These are phyloP conservation scores for Neopestalotiopsis rosae DNA, from an alignment of 2,329 filamentous ascomycete genomes.

Conservation along the genomic window DNA sequence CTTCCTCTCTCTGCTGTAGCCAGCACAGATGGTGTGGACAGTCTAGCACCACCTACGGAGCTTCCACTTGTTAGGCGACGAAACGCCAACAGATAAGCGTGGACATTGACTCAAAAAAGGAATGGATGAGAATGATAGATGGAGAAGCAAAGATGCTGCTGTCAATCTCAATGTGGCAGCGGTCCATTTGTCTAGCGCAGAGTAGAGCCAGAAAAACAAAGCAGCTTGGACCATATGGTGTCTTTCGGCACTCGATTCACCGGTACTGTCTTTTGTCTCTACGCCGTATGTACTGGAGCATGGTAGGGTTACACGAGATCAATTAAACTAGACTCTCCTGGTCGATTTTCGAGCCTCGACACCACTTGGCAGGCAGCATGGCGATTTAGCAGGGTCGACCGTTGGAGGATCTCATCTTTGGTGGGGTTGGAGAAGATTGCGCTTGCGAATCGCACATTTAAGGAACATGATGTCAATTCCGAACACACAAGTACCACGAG, in stretches of 20 bases:
- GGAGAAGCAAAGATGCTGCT: background rate
- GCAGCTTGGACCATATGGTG: background rate
- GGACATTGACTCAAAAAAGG: background rate
- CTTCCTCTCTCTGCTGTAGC: background rate
- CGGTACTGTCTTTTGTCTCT: background rate
- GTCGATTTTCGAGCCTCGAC: background rate
- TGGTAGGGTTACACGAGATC: background rate
- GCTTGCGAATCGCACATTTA: background rate
- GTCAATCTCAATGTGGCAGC: background rate
- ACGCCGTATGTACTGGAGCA: background rate
- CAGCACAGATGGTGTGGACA: background rate
- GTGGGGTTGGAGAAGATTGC: background rate
- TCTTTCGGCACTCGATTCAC: background rate
- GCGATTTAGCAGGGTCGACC: background rate
- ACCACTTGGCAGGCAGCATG: background rate
- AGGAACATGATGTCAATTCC: conserved; percentile 4
- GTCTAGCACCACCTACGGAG: background rate
- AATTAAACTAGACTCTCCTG: background rate
- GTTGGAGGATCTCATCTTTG: background rate
- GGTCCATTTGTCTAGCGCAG: background rate
- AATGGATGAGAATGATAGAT: background rate
- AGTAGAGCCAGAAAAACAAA: background rate
- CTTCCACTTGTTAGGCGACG: background rate
- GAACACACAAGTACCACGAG: background rate
- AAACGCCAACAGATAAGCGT: background rate